Conservation (phyloP, 192 early-diverging fungal species). For the Funneliformis geosporum region DNA sequence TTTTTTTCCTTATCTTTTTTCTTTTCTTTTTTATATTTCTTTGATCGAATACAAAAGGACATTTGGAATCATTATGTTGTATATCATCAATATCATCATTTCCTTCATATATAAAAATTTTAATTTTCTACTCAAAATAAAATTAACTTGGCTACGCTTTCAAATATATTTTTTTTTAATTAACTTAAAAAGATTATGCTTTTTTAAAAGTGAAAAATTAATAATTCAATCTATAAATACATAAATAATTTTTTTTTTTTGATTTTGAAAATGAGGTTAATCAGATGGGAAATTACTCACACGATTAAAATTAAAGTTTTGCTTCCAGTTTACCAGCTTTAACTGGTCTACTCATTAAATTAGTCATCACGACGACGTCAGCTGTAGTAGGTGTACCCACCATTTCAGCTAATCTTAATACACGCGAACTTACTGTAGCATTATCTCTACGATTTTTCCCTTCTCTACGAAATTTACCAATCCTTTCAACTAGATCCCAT, state of each 20-base stretch:
- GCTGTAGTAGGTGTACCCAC: slow-evolving; percentile 45
- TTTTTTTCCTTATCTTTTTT: neutral
- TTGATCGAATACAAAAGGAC: neutral
- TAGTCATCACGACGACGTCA: slow-evolving; percentile 23
- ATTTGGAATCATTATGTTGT: neutral
- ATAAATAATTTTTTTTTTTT: neutral
- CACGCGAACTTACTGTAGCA: slow-evolving; percentile 65
- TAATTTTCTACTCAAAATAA: too few relatives aligned
- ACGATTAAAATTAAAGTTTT: slow-evolving; percentile 9
- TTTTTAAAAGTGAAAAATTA: too few relatives aligned
- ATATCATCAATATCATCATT: too few relatives aligned
- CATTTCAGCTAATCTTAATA: slow-evolving; percentile 57
- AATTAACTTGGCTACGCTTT: too few relatives aligned
- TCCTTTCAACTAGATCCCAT: slow-evolving; percentile 80
- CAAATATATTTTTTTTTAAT: too few relatives aligned
- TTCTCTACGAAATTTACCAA: slow-evolving; percentile 77
- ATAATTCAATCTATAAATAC: too few relatives aligned
- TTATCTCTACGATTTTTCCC: slow-evolving; percentile 87
- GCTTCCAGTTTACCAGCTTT: slow-evolving; percentile 26
- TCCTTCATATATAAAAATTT: too few relatives aligned
- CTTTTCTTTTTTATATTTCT: neutral
- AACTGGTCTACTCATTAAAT: slow-evolving; percentile 26
- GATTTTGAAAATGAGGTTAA: neutral
- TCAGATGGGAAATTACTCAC: too few relatives aligned
- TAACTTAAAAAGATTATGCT: too few relatives aligned